A percentile compares a stretch with the other conserved stretches of the same genome.
phyloP scores from a whole-genome alignment of 306 rosid species.

The Castanea mollissima region DNA sequence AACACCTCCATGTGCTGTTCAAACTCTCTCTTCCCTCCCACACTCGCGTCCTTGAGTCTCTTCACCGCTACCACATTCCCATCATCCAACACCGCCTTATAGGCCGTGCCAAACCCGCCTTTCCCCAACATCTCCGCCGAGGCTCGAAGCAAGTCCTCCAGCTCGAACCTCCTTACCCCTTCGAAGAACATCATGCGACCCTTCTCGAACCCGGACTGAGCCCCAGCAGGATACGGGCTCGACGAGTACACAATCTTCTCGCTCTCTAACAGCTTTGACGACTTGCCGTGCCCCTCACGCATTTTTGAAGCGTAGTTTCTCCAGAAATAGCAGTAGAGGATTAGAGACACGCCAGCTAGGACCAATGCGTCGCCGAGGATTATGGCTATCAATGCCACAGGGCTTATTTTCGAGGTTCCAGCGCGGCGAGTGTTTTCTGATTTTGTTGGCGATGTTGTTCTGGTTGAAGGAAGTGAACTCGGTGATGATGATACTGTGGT shows the following conservation, averaged over 20 bases:
- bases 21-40: conserved; percentile 72
- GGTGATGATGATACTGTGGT: conserved; percentile 65
- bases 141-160: conserved; percentile 75
- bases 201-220: conserved; percentile 52
- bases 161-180: conserved; percentile 69
- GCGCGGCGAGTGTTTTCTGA: conserved; percentile 16
- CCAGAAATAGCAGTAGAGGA: conserved; percentile 77
- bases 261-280: conserved; percentile 53
- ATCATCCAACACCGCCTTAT: conserved; percentile 82
- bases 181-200: conserved; percentile 82
- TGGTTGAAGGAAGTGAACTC: conserved; percentile 44
- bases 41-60: conserved; percentile 63
- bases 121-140: conserved; percentile 95
- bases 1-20: conserved; percentile 74
- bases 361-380: conserved; percentile 60
- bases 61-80: conserved; percentile 85
- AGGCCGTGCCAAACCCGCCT: conserved; percentile 79
- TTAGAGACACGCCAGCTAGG: conserved; percentile 49
- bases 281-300: conserved; percentile 42
- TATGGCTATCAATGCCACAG: conserved; percentile 53
- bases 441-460: conserved; percentile 11
- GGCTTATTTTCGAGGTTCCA: conserved; percentile 37
- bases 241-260: conserved; percentile 84
- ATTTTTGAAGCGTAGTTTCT: conserved; percentile 34
- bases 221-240: conserved; percentile 60